Evolutionary conservation across 2,329 filamentous ascomycete species (phyloP), one percentile per base, ranked within the genome.

Genomic region (Nigrospora oryzae): DNA sequence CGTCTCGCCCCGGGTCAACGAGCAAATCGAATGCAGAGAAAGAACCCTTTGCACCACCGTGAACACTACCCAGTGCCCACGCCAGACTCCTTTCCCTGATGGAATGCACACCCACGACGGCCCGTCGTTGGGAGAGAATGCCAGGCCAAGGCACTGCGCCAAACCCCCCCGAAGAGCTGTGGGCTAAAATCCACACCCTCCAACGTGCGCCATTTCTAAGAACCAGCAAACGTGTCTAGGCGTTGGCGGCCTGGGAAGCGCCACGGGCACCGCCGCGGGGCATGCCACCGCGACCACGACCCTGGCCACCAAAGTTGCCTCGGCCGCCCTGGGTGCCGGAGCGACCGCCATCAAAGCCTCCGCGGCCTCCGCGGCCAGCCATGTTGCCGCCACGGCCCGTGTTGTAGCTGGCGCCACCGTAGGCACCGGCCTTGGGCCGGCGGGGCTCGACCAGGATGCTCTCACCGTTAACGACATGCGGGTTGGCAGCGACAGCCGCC

Each of bases 361-460:
- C 83, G 58, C 85, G 84, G 49, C 83, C 60, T 37, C 59, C 81
- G 57, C 84, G 79, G 53, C 74, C 73, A 53, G 77, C 70, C 41
- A 64, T 56, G 51, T 77, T 77, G 43, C 83, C 83, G 43, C 83
- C 83, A 49, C 84, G 79, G 53, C 73, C 74, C 50, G 77, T 64
- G 55, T 73, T 73, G 61, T 79, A 81, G 66, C 81, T 84, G 60
- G 79, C 79, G 46, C 85, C 82, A 44, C 83, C 85, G 53, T 83
- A 87, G 45, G 81, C 79, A 51, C 72, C 77, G 38, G 81, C 71
- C 66, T 89, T 88, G 56, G 85, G 80, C 53, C 89, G 88, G 51
- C 93, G 89, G 63, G 91, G 87, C 69, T 97, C 93, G 46, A 98
- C 86, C 50, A 80, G 75, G 56, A 98, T 84, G 58, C 80, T 83